phyloP scores from a whole-genome alignment of 225 moss, liverwort and hornwort genomes.

The Sphagnum contortum region DNA sequence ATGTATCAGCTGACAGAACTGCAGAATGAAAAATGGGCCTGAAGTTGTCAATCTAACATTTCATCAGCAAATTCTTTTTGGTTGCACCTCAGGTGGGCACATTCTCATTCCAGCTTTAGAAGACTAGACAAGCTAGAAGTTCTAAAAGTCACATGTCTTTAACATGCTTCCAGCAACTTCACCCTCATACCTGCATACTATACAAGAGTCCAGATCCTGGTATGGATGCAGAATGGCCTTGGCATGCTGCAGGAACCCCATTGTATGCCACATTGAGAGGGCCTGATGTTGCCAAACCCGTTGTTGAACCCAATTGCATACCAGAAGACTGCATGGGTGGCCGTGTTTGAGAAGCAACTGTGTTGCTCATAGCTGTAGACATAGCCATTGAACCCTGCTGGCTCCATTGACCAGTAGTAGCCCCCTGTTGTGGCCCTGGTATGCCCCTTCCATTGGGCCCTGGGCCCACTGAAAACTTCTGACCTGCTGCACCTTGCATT shows the following conservation, averaged over 20 bases:
- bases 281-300: constrained; percentile 3
- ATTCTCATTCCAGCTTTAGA: too few species aligned
- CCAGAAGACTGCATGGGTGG: constrained; percentile 6
- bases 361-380: constrained; percentile 7
- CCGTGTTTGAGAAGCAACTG: constrained; percentile 9
- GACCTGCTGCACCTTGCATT: neutral
- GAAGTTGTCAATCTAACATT: too few species aligned
- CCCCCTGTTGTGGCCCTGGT: constrained; percentile 3
- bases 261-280: neutral
- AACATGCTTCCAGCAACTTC: neutral
- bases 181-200: constrained; percentile 18
- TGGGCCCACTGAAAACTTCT: constrained; percentile 10
- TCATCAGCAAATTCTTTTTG: too few species aligned
- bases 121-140: neutral
- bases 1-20: too few species aligned
- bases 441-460: constrained; percentile 22
- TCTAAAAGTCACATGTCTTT: too few species aligned
- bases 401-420: constrained; percentile 5
- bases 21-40: neutral
- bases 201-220: constrained; percentile 12
- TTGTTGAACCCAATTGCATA: constrained; percentile 7
- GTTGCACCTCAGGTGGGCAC: too few species aligned
- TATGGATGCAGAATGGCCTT: constrained; percentile 6
- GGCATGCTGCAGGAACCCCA: constrained; percentile 14
- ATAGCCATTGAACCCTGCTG: constrained; percentile 7